A percentile compares a stretch with the other conserved stretches of the same genome.
phyloP scores from a whole-genome alignment of 768 basidiomycete species.

The Tylopilus vinaceipallidus region DNA sequence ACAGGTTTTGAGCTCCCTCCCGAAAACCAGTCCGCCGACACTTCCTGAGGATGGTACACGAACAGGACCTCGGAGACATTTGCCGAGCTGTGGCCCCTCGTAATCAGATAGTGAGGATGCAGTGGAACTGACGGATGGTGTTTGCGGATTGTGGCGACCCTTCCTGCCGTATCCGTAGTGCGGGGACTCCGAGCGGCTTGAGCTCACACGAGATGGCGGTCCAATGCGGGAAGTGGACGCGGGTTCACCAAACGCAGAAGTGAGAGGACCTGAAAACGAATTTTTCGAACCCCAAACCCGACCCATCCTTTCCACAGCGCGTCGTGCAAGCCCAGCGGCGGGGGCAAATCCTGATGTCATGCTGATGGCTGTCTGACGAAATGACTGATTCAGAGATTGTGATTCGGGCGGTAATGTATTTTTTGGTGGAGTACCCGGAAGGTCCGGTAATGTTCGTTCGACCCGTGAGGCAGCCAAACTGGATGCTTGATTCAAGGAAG shows the following conservation, averaged over 20 bases:
- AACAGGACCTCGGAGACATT: conserved; percentile 53
- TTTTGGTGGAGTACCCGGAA: conserved; percentile 24
- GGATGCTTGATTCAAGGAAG: conserved; percentile 24
- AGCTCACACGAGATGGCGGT: conserved; percentile 37
- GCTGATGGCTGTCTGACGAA: conserved; percentile 69
- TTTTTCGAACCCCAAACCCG: conserved; percentile 53
- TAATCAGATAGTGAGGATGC: conserved; percentile 47
- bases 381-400: conserved; percentile 30
- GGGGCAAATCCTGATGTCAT: conserved; percentile 68
- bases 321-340: conserved; percentile 71
- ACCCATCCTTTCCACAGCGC: conserved; percentile 77
- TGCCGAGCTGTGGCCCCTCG: conserved; percentile 56
- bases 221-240: conserved; percentile 37
- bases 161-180: conserved; percentile 32
- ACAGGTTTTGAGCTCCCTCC: conserved; percentile 52
- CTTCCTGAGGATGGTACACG: conserved; percentile 35
- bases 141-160: conserved; percentile 54
- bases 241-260: conserved; percentile 43
- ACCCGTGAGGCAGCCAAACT: conserved; percentile 25
- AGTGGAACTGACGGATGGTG: conserved; percentile 56
- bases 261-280: conserved; percentile 40
- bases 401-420: conserved; percentile 1
- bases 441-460: conserved; percentile 31
- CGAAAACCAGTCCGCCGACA: conserved; percentile 63
- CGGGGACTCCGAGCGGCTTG: conserved; percentile 36